phyloP scores from a whole-genome alignment of 257 asterid species.

The Vinca minor region DNA sequence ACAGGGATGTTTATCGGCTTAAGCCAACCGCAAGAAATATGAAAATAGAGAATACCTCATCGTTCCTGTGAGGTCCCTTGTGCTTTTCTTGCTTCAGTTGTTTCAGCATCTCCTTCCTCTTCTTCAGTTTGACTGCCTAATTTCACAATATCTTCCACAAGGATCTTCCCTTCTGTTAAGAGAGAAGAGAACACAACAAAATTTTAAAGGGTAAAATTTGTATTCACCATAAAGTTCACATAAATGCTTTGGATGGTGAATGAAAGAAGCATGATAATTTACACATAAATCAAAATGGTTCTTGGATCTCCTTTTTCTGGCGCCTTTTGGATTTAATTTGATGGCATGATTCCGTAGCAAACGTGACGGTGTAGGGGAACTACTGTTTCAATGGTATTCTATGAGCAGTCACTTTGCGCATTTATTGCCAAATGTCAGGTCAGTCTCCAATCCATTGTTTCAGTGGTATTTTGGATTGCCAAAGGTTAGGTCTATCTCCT shows the following conservation, averaged over 20 bases:
- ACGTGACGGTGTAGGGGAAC: too few relatives aligned
- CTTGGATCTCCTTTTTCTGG: too few relatives aligned
- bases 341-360: too few relatives aligned
- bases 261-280: background rate
- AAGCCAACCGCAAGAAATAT: constrained; percentile 1
- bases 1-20: background rate
- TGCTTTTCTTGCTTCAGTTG: constrained; percentile 42
- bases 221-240: background rate
- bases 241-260: too few relatives aligned
- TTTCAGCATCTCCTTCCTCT: constrained; percentile 25
- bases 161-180: constrained; percentile 76
- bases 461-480: too few relatives aligned
- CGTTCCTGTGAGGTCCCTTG: constrained; percentile 6
- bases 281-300: too few relatives aligned
- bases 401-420: too few relatives aligned
- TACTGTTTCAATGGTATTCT: too few relatives aligned
- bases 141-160: constrained; percentile 79
- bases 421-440: too few relatives aligned
- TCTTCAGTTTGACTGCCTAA: constrained; percentile 56
- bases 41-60: constrained; percentile 5
- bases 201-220: background rate
- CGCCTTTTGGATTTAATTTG: too few relatives aligned
- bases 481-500: too few relatives aligned
- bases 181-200: constrained; percentile 10
- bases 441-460: too few relatives aligned